These are phyloP conservation scores for Naganishia albida DNA, from an alignment of 1,284 basidiomycete species.

Conservation along the genomic window DNA sequence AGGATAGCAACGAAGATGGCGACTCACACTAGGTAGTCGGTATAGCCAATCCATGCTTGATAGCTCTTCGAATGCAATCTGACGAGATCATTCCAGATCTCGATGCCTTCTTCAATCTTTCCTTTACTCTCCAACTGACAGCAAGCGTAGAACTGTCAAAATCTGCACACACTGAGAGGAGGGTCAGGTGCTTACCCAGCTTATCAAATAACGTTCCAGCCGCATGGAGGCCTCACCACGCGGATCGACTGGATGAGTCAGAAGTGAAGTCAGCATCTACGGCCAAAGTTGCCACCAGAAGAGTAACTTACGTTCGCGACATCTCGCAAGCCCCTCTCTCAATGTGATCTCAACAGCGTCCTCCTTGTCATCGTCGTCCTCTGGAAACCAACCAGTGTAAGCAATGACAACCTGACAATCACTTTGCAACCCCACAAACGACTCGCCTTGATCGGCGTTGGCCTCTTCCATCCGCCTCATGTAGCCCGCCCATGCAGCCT, in stretches of 20 bases:
- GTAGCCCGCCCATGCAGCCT: constrained; percentile 32
- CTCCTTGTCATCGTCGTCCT: constrained; percentile 26
- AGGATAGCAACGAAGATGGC: too few species aligned
- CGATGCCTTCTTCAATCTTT: constrained; percentile 39
- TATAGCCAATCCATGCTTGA: constrained; percentile 42
- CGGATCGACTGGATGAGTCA: constrained; percentile 1
- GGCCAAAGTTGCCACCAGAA: too few species aligned
- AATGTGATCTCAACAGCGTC: constrained; percentile 30
- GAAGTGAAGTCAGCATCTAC: background rate
- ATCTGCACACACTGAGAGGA: background rate
- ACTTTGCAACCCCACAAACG: background rate
- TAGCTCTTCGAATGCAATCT: constrained; percentile 35
- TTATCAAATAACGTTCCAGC: constrained; percentile 76
- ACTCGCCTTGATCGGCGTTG: constrained; percentile 22
- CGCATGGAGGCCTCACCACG: constrained; percentile 64
- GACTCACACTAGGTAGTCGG: constrained; percentile 51
- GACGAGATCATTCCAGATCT: constrained; percentile 41
- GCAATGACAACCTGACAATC: too few species aligned
- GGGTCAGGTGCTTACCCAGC: constrained; percentile 61
- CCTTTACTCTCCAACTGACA: constrained; percentile 44
- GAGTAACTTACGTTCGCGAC: constrained; percentile 17
- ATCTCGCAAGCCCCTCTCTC: constrained; percentile 22
- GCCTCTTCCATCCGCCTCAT: constrained; percentile 31
- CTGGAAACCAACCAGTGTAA: background rate
- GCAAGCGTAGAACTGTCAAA: too few species aligned